phyloP scores from a whole-genome alignment of 176 grass and related monocot genomes.

The Oryza rufipogon region DNA sequence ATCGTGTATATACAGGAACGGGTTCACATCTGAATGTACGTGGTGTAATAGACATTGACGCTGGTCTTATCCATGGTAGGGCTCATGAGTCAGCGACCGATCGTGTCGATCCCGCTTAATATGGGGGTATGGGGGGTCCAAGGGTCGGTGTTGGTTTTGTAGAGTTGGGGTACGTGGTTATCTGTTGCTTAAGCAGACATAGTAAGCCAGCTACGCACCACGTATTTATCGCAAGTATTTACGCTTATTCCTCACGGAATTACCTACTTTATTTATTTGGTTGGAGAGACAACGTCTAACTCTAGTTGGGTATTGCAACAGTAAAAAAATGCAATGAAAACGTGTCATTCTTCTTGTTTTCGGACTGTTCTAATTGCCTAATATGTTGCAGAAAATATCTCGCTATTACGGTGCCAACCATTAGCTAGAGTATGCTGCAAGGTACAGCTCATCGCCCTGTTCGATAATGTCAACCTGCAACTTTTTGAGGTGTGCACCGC shows the following conservation, averaged over 20 bases:
- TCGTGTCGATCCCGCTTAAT: too few relatives aligned
- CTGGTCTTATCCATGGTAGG: too few relatives aligned
- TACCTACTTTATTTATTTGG: neutral
- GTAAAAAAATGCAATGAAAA: neutral
- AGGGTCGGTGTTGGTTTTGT: too few relatives aligned
- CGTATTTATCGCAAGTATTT: neutral
- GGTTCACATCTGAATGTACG: neutral
- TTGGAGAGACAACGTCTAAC: neutral
- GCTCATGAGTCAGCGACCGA: neutral
- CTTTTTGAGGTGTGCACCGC: too few relatives aligned
- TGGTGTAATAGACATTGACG: neutral
- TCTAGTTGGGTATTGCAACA: neutral
- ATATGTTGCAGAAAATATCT: neutral
- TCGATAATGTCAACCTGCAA: too few relatives aligned
- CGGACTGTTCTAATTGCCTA: neutral
- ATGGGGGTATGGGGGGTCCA: neutral
- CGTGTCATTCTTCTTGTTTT: rapidly evolving
- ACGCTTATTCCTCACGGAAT: rapidly evolving
- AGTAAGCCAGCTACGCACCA: neutral
- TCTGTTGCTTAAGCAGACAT: neutral
- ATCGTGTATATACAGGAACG: neutral
- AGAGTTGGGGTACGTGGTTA: neutral
- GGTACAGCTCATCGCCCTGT: rapidly evolving
- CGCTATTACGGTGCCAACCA: too few relatives aligned
- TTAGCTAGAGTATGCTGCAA: too few relatives aligned